Percentiles rank a stretch among this genome's conserved stretches.
Conservation (phyloP, 352 stramenopile species). For the Pythium phragmiticola region DNA sequence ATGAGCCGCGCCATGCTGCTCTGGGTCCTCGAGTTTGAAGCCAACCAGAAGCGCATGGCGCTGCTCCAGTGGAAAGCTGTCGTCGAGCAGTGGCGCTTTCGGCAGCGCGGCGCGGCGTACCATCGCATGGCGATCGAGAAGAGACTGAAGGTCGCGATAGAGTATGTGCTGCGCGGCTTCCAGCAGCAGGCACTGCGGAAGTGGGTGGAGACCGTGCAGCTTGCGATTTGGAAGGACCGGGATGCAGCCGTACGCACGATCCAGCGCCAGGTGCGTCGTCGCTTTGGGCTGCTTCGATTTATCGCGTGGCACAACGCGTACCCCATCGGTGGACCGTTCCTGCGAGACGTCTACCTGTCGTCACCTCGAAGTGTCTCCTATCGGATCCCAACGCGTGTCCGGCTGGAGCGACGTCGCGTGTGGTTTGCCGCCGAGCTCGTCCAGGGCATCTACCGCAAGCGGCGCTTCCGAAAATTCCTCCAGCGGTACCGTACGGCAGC, state of each 20-base stretch:
- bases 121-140: constrained; percentile 57
- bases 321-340: constrained; percentile 38
- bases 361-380: constrained; percentile 40
- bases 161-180: constrained; percentile 65
- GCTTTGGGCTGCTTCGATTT: constrained; percentile 37
- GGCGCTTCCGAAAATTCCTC: constrained; percentile 55
- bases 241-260: constrained; percentile 52
- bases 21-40: constrained; percentile 72
- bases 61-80: constrained; percentile 83
- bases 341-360: constrained; percentile 64
- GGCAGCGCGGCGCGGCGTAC: constrained; percentile 56
- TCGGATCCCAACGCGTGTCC: constrained; percentile 47
- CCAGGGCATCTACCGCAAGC: constrained; percentile 51
- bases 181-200: constrained; percentile 55
- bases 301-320: constrained; percentile 42
- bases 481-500: constrained; percentile 51
- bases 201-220: constrained; percentile 54
- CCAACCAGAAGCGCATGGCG: constrained; percentile 69
- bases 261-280: constrained; percentile 48
- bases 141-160: constrained; percentile 60
- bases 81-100: constrained; percentile 59
- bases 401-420: constrained; percentile 49
- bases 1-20: constrained; percentile 69
- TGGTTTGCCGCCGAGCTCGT: constrained; percentile 60
- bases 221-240: constrained; percentile 59